Evolutionary conservation across 139 green algal species (phyloP).

Genomic region (Astrephomene gubernaculifera): DNA sequence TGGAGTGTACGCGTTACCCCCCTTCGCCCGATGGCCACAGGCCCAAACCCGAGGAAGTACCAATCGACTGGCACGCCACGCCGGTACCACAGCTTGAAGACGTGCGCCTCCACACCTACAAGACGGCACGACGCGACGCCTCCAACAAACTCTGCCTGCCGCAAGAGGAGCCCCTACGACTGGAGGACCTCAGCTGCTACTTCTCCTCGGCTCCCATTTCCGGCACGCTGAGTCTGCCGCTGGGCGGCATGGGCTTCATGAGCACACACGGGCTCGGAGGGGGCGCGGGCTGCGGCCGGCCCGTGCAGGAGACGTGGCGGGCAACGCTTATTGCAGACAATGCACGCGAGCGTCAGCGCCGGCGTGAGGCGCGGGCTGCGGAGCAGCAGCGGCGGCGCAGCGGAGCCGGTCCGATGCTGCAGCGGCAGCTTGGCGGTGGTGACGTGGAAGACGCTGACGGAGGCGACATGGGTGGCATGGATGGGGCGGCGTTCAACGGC

Average conservation of each 20-base stretch:
- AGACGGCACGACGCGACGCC: neutral
- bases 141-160: neutral
- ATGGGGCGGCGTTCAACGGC: neutral
- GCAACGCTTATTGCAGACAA: neutral
- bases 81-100: slow-evolving; percentile 1
- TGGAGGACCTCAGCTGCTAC: neutral
- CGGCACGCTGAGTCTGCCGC: neutral
- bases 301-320: slow-evolving; percentile 2
- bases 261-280: neutral
- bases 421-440: neutral
- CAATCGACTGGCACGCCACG: neutral
- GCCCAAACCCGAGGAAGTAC: neutral
- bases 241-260: neutral
- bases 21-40: too few relatives aligned
- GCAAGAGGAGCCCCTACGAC: neutral
- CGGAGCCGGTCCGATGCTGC: neutral
- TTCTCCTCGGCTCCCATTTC: neutral
- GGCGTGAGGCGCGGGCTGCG: neutral
- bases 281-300: neutral
- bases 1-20: too few relatives aligned
- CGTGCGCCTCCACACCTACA: slow-evolving; percentile 2
- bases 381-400: neutral
- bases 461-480: neutral
- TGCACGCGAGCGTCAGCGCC: neutral
- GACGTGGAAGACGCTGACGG: neutral